A percentile compares a stretch with the other conserved stretches of the same genome.
Conservation (phyloP, 441 rosid species). For the Populus trichocarpa region DNA sequence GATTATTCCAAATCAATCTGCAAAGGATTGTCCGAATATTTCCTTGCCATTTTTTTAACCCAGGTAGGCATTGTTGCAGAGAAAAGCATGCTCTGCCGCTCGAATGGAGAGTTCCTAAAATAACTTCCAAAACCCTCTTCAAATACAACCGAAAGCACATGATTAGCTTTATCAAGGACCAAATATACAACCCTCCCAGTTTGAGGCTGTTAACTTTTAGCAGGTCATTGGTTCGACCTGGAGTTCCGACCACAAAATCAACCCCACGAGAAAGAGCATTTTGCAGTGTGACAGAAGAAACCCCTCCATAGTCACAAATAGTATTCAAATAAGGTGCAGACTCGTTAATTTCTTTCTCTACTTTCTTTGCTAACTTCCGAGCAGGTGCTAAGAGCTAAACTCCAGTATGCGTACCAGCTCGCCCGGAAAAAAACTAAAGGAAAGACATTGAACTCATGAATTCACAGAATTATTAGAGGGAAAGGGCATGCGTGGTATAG, state of each 20-base stretch:
- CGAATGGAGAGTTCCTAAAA: slow-evolving; percentile 78
- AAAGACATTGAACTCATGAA: background rate
- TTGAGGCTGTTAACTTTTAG: slow-evolving; percentile 68
- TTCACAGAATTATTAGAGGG: slow-evolving; percentile 10
- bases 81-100: slow-evolving; percentile 95
- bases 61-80: slow-evolving; percentile 95
- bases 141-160: slow-evolving; percentile 97
- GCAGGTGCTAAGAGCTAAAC: slow-evolving; percentile 83
- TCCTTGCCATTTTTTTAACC: slow-evolving; percentile 84
- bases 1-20: slow-evolving; percentile 76
- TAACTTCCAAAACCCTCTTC: slow-evolving; percentile 89
- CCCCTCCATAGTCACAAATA: slow-evolving; percentile 95
- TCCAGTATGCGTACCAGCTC: slow-evolving; percentile 63
- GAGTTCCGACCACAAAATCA: slow-evolving; percentile 97
- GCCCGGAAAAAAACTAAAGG: slow-evolving; percentile 32
- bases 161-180: slow-evolving; percentile 97
- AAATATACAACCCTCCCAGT: slow-evolving; percentile 77
- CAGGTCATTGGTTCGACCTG: slow-evolving; percentile 84
- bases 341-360: slow-evolving; percentile 90
- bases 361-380: slow-evolving; percentile 88
- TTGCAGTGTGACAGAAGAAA: slow-evolving; percentile 72
- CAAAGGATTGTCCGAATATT: slow-evolving; percentile 80
- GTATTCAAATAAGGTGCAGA: slow-evolving; percentile 85
- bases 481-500: background rate
- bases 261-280: slow-evolving; percentile 86